A percentile compares a stretch with the other conserved stretches of the same genome.
Conservation (phyloP, 257 asterid genomes). For the Henckelia pumila region DNA sequence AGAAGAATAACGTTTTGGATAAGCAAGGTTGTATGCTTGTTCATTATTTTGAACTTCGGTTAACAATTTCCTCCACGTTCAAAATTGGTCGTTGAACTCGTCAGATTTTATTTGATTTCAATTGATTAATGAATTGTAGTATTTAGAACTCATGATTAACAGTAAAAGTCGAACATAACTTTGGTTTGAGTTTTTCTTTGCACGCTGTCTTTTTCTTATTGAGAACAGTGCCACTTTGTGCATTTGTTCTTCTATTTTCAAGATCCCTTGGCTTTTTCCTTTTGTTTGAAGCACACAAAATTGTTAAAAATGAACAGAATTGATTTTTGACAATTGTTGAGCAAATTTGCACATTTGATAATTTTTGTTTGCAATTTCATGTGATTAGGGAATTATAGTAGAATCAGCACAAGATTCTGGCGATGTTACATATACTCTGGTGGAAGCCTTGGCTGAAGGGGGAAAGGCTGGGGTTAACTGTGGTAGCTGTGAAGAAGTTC, state of each 20-base stretch:
- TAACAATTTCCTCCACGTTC: conserved; percentile 8
- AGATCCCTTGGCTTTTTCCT: neutral
- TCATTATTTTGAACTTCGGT: conserved; percentile 15
- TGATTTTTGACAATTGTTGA: too few species aligned
- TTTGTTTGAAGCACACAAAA: conserved; percentile 8
- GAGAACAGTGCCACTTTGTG: conserved; percentile 1
- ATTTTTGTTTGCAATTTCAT: conserved; percentile 13
- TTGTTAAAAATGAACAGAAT: neutral
- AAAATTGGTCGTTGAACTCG: neutral
- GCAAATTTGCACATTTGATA: neutral
- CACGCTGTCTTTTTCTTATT: neutral
- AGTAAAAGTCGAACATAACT: neutral
- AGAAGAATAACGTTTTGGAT: conserved; percentile 84
- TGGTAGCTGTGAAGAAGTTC: conserved; percentile 74
- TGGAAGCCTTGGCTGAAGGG: conserved; percentile 60
- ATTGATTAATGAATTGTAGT: neutral
- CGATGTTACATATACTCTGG: conserved; percentile 59
- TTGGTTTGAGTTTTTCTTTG: conserved; percentile 6
- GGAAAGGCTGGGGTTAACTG: conserved; percentile 54
- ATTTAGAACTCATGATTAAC: neutral
- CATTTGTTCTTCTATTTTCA: neutral
- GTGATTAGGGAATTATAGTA: conserved; percentile 73
- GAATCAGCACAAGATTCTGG: conserved; percentile 61
- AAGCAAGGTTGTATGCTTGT: conserved; percentile 61
- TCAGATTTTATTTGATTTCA: conserved; percentile 18